phyloP scores from a whole-genome alignment of 108 stramenopile genomes.

The Nitzschia palea region DNA sequence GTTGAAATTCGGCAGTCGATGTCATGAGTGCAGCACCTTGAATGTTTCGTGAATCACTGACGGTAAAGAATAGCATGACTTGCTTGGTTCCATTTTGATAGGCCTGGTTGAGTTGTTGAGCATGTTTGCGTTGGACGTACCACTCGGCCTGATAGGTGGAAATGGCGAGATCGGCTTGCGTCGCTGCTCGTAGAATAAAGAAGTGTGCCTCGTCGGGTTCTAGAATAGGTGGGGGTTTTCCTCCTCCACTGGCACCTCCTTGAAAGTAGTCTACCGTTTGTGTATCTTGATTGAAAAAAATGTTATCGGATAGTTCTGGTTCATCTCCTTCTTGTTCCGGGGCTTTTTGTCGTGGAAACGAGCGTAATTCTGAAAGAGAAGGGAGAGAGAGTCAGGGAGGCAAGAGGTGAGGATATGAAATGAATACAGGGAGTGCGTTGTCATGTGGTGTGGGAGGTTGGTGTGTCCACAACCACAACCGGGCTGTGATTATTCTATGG shows the following conservation, averaged over 20 bases:
- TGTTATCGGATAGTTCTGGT: conserved; percentile 59
- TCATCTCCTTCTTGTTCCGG: conserved; percentile 19
- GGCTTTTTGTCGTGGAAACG: conserved; percentile 20
- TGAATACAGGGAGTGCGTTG: too few relatives aligned
- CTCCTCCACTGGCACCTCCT: conserved; percentile 78
- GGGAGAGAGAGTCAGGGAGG: not conserved
- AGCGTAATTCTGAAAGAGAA: conserved; percentile 8
- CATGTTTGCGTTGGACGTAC: conserved; percentile 78
- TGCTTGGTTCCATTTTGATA: conserved; percentile 52
- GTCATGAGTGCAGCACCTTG: conserved; percentile 85
- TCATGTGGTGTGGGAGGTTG: too few relatives aligned
- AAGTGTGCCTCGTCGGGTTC: conserved; percentile 83
- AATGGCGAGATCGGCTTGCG: conserved; percentile 73
- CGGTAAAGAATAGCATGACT: conserved; percentile 87
- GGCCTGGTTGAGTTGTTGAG: conserved; percentile 63
- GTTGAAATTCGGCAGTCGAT: conserved; percentile 49
- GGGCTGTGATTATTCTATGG: too few relatives aligned
- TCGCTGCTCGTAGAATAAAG: conserved; percentile 70
- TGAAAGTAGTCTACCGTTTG: conserved; percentile 76
- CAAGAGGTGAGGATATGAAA: too few relatives aligned
- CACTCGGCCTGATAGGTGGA: conserved; percentile 73
- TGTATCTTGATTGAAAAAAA: conserved; percentile 75
- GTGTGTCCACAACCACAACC: too few relatives aligned
- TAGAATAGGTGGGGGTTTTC: conserved; percentile 80
- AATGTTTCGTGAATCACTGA: conserved; percentile 77